Evolutionary conservation across 176 grass and related monocot genomes (phyloP).

Genomic region (Carex scoparia): DNA sequence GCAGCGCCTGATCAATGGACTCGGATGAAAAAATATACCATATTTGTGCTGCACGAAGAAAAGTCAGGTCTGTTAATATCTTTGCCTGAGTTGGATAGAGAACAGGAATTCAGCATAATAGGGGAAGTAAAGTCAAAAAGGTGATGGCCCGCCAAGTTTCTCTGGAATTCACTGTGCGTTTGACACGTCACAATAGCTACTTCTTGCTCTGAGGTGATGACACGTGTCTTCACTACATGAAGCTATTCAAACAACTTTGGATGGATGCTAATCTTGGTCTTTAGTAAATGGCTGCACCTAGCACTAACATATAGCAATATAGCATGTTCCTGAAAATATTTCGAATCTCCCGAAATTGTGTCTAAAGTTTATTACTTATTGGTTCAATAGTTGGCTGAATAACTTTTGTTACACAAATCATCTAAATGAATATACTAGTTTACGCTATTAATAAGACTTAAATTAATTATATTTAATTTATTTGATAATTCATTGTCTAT

Average conservation of each 20-base stretch:
- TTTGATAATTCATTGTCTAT: neutral
- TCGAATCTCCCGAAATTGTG: neutral
- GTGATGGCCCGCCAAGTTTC: neutral
- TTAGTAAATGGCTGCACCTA: slow-evolving; percentile 1
- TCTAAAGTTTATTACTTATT: neutral
- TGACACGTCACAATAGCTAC: neutral
- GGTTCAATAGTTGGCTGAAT: no score
- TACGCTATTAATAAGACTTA: neutral
- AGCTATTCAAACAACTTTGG: no score
- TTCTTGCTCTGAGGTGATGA: neutral
- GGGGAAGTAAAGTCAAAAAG: no score
- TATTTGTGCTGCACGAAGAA: no score
- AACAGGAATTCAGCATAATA: neutral
- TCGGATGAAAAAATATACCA: no score
- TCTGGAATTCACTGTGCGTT: neutral
- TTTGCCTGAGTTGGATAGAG: neutral
- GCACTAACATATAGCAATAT: no score
- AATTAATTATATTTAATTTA: neutral
- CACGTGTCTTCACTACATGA: neutral
- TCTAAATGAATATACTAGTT: no score
- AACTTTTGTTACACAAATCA: no score
- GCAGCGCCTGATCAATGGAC: no score
- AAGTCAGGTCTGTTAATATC: no score
- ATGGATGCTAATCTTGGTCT: neutral
- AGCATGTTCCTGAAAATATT: slow-evolving; percentile 26